Evolutionary conservation across 2,329 filamentous ascomycete genomes (phyloP), one percentile per base, ranked within the genome.

Genomic region (Claviceps maximensis): DNA sequence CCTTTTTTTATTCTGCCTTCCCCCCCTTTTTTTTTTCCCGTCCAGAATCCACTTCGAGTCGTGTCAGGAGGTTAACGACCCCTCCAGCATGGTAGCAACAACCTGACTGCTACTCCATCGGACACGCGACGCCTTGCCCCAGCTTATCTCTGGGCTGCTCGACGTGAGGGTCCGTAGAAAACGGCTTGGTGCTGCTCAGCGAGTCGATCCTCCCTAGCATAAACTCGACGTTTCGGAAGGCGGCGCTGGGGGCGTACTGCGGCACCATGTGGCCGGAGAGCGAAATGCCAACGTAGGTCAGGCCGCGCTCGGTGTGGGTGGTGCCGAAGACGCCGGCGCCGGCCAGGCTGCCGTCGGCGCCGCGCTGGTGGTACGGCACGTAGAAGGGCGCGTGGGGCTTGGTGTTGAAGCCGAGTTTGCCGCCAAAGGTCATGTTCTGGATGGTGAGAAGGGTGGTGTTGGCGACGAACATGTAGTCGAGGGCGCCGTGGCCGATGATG

Each of bases 391-490:
- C 75, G 1, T 63, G 63, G 0, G 86, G 86, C 0, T 68, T 65
- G 1, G 65, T 62, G 57, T 81, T 76, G 72, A 90, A 89, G 0
- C 86, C 86, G 48, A 84, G 78, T 40, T 73, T 64, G 8, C 85
- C 86, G 56, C 79, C 79, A 79, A 82, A 90, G 0, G 85, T 89
- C 82, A 89, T 87, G 70, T 89, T 90, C 65, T 90, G 86, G 55
- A 89, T 83, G 0, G 78, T 75, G 10, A 87, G 69, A 3, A 90
- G 72, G 0, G 84, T 86, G 21, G 84, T 86, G 64, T 87, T 84
- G 61, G 75, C 72, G 23, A 84, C 71, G 6, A 87, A 74, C 57
- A 86, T 74, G 62, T 77, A 86, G 69, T 89, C 87, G 19, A 86
- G 75, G 49, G 77, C 70, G n/a, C 85, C 86, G 62, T 90, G 85